A percentile compares a stretch with the other conserved stretches of the same genome.
phyloP scores from a whole-genome alignment of 1,284 basidiomycete genomes.

The Ganoderma boninense region DNA sequence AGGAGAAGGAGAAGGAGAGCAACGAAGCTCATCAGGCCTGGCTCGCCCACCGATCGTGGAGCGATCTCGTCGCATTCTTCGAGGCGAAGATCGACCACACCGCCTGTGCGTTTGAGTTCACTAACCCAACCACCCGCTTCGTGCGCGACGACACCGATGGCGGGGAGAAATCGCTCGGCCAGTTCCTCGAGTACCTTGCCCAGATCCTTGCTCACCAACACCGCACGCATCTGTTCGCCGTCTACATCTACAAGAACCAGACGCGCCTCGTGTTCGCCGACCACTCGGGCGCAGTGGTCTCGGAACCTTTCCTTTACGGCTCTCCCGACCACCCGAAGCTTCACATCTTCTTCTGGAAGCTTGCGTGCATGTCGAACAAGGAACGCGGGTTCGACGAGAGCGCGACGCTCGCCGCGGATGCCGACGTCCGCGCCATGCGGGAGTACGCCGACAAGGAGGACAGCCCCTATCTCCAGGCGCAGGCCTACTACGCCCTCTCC shows the following conservation, averaged over 20 bases:
- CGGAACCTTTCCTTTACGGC: constrained; percentile 26
- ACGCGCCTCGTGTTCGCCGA: constrained; percentile 21
- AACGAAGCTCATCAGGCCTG: neutral
- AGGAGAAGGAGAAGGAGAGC: neutral
- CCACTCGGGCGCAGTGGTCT: constrained; percentile 22
- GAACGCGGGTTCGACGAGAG: constrained; percentile 35
- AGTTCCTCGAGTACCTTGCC: constrained; percentile 20
- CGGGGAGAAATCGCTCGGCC: constrained; percentile 11
- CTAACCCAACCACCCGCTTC: too few relatives aligned
- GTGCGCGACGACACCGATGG: neutral
- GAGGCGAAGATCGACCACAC: neutral
- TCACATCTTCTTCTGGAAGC: constrained; percentile 32
- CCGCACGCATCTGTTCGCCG: constrained; percentile 27
- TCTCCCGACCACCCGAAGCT: neutral
- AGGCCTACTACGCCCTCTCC: neutral
- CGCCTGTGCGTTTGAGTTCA: constrained; percentile 1
- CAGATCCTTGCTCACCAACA: constrained; percentile 28
- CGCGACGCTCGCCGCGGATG: constrained; percentile 13
- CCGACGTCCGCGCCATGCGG: neutral
- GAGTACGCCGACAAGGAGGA: neutral
- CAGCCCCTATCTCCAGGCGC: neutral
- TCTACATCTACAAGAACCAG: constrained; percentile 19
- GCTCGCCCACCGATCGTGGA: neutral
- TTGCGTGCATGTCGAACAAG: constrained; percentile 19
- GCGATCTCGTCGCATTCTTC: neutral